These are phyloP conservation scores for Aspergillus aculeatinus DNA, from an alignment of 2,329 filamentous ascomycete species.

Conservation along the genomic window DNA sequence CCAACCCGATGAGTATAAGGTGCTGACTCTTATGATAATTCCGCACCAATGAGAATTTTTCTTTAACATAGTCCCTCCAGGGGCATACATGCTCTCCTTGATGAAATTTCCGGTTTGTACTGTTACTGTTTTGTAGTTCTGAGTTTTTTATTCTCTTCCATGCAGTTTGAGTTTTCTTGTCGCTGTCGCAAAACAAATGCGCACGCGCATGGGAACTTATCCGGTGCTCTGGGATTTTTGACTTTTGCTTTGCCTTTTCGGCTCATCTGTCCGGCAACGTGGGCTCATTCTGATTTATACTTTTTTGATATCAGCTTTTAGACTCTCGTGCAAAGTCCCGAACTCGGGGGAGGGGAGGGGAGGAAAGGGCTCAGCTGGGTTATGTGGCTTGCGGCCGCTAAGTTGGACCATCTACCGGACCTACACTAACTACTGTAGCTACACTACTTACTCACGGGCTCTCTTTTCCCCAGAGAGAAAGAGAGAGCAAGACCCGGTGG, in stretches of 20 bases:
- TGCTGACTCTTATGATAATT: background rate
- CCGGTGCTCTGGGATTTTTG: background rate
- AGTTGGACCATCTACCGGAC: background rate
- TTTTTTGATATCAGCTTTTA: background rate
- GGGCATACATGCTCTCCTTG: background rate
- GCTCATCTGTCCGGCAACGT: background rate
- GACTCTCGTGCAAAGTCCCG: background rate
- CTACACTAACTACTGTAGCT: background rate
- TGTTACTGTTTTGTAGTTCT: background rate
- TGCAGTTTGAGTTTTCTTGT: background rate
- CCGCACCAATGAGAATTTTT: conserved; percentile 11
- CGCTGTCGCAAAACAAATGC: background rate
- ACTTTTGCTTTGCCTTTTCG: background rate
- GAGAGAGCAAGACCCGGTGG: background rate
- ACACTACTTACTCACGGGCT: background rate
- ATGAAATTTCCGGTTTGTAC: background rate
- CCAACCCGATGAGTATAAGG: conserved; percentile 1
- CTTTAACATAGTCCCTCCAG: background rate
- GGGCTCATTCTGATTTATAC: background rate
- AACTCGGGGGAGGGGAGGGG: background rate
- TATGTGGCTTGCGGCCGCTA: background rate
- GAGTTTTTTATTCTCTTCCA: background rate
- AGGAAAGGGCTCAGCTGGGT: background rate
- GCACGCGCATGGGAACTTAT: background rate
- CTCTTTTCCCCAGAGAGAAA: conserved; percentile 1